Conservation (phyloP, 352 stramenopile genomes). For the Pythium rhizo-oryzae region DNA sequence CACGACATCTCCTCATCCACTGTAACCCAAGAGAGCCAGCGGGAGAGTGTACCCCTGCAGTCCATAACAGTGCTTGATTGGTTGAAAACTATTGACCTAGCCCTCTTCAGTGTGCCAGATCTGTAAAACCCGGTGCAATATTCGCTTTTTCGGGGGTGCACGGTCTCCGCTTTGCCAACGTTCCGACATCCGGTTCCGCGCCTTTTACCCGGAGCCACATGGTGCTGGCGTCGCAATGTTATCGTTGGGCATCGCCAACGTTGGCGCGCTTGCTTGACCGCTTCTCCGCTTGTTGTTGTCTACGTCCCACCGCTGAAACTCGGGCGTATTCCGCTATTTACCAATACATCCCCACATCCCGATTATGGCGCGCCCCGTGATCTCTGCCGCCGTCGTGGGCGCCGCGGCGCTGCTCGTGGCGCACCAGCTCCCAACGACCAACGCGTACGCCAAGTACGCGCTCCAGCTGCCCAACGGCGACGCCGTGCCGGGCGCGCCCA, state of each 20-base stretch:
- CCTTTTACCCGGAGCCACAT: slow-evolving; percentile 20
- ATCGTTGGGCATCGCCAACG: neutral
- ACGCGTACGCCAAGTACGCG: slow-evolving; percentile 32
- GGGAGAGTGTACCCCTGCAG: neutral
- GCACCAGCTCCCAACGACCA: neutral
- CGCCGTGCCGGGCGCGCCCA: slow-evolving; percentile 24
- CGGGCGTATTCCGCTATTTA: neutral
- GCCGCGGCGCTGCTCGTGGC: neutral
- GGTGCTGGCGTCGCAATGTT: neutral
- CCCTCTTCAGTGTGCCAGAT: neutral
- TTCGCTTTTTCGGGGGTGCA: neutral
- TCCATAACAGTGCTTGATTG: too few species aligned
- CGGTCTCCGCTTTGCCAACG: neutral
- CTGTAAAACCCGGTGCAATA: neutral
- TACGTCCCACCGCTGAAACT: neutral
- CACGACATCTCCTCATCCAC: neutral
- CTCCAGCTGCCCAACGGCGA: slow-evolving; percentile 38
- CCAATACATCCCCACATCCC: neutral
- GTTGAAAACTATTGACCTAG: neutral
- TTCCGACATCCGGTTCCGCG: slow-evolving; percentile 14
- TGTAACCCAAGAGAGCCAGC: neutral
- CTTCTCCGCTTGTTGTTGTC: too few species aligned
- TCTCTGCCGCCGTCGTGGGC: neutral
- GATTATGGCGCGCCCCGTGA: neutral
- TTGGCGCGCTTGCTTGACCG: too few species aligned